Evolutionary conservation across 73 alveolate species (phyloP).

Genomic region (Loxodes magnus): DNA sequence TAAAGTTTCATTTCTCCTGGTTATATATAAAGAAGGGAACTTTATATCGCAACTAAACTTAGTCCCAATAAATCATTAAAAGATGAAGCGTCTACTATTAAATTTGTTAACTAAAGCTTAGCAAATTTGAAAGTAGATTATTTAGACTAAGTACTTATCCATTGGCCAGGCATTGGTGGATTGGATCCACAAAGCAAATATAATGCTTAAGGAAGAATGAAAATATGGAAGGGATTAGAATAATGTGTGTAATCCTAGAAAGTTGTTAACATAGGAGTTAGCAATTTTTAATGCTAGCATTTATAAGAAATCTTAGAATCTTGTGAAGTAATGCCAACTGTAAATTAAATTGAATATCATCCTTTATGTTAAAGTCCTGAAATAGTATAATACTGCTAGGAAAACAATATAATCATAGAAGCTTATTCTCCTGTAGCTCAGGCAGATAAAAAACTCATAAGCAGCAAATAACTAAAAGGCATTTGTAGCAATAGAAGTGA

Average conservation of each 20-base stretch:
- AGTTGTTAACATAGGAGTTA: constrained; percentile 70
- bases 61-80: constrained; percentile 18
- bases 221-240: constrained; percentile 71
- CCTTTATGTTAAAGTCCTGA: constrained; percentile 65
- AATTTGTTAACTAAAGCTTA: constrained; percentile 15
- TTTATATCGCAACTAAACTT: constrained; percentile 30
- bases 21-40: constrained; percentile 14
- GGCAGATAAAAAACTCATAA: constrained; percentile 42
- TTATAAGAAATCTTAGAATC: constrained; percentile 47
- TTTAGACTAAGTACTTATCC: constrained; percentile 67
- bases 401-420: constrained; percentile 39
- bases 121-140: constrained; percentile 28
- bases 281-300: constrained; percentile 59
- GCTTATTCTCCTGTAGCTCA: constrained; percentile 85
- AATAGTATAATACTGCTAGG: constrained; percentile 52
- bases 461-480: constrained; percentile 24
- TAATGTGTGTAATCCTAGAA: constrained; percentile 49
- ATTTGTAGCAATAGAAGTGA: constrained; percentile 37
- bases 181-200: constrained; percentile 19
- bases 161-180: constrained; percentile 65
- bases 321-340: constrained; percentile 58
- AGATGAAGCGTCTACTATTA: constrained; percentile 13
- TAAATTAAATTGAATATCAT: constrained; percentile 76
- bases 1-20: not conserved
- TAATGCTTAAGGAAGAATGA: constrained; percentile 49